Conservation (phyloP, 768 basidiomycete genomes). For the Trametes sanguinea region DNA sequence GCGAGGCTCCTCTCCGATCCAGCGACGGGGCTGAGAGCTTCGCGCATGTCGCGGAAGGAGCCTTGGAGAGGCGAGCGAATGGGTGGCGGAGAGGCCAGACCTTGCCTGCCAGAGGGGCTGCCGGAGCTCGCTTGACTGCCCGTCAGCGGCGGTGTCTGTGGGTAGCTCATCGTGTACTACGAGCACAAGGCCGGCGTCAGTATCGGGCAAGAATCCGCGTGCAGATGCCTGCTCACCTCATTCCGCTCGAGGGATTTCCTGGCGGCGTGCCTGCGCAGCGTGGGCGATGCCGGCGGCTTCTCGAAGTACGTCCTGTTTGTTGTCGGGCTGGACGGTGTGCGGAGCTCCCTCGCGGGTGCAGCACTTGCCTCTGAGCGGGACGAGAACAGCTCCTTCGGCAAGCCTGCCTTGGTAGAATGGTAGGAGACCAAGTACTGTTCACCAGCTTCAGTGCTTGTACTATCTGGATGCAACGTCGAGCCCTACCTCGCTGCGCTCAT, state of each 20-base stretch:
- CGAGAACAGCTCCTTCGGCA: constrained; percentile 19
- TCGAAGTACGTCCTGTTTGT: constrained; percentile 9
- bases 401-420: constrained; percentile 19
- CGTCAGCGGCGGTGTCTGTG: constrained; percentile 32
- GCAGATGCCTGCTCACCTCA: constrained; percentile 26
- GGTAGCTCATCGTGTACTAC: constrained; percentile 30
- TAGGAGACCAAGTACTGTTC: constrained; percentile 33
- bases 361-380: constrained; percentile 22
- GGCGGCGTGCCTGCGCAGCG: constrained; percentile 21
- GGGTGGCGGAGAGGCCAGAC: neutral
- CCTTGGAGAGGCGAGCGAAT: constrained; percentile 23
- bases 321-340: constrained; percentile 21
- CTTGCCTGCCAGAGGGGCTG: constrained; percentile 11
- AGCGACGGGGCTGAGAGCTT: constrained; percentile 11
- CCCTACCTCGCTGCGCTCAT: constrained; percentile 34
- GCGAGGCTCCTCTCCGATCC: constrained; percentile 22
- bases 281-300: constrained; percentile 21
- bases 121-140: constrained; percentile 28
- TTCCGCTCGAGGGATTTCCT: constrained; percentile 30
- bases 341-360: neutral
- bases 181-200: neutral
- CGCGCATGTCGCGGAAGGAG: constrained; percentile 17
- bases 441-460: neutral
- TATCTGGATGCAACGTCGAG: too few relatives aligned
- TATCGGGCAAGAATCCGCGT: neutral